Percentiles rank a stretch among this genome's conserved stretches.
Conservation (phyloP, 2,329 filamentous ascomycete species). For the Aspergillus nomiae region DNA sequence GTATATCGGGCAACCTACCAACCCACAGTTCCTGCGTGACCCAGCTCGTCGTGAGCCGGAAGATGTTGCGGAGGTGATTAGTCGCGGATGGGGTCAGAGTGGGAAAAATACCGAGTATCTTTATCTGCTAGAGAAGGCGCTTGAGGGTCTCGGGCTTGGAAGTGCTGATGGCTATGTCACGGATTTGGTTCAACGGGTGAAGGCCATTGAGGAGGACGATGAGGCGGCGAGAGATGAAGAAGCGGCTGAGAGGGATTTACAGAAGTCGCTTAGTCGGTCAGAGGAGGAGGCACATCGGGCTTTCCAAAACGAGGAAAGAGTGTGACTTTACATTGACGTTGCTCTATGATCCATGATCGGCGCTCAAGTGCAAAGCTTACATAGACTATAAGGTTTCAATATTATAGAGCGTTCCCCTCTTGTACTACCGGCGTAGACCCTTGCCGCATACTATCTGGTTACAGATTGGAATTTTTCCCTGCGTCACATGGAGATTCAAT, state of each 20-base stretch:
- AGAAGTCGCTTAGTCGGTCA: constrained; percentile 25
- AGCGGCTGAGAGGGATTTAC: constrained; percentile 32
- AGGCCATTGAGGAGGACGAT: constrained; percentile 57
- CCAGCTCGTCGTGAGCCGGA: constrained; percentile 69
- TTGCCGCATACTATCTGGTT: background rate
- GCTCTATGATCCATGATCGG: background rate
- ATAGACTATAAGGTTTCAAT: background rate
- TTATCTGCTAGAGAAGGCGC: constrained; percentile 73
- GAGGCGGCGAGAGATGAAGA: constrained; percentile 33
- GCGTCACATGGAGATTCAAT: background rate
- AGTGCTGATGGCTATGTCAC: constrained; percentile 82
- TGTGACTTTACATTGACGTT: background rate
- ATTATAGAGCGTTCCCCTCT: background rate
- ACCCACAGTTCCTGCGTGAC: constrained; percentile 77
- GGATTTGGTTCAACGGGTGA: constrained; percentile 75
- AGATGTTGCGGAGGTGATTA: constrained; percentile 77
- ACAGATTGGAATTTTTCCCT: background rate
- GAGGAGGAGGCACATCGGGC: constrained; percentile 13
- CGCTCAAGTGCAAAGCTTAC: background rate
- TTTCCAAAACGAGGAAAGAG: constrained; percentile 4
- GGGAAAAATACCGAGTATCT: constrained; percentile 91
- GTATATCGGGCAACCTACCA: constrained; percentile 92
- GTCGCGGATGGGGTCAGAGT: constrained; percentile 74
- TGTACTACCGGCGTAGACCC: background rate
- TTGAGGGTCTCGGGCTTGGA: constrained; percentile 71